A percentile compares a stretch with the other conserved stretches of the same genome.
Evolutionary conservation across 2,329 filamentous ascomycete species (phyloP).

Genomic region (Alternaria postmessia): DNA sequence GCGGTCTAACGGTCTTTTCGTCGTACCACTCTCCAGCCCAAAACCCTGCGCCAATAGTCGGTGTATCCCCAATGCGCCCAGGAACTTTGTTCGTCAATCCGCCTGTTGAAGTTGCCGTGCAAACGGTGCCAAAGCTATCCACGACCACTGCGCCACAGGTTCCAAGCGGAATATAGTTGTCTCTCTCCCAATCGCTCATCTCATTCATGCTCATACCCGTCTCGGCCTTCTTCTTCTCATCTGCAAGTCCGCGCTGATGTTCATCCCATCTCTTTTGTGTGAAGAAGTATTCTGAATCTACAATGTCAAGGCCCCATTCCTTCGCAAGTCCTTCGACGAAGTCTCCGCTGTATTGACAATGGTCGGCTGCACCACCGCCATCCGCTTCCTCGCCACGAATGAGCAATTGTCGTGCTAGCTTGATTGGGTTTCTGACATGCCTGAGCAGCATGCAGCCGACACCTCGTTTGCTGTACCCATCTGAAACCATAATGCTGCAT

Average conservation of each 20-base stretch:
- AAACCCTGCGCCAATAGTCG: slow-evolving; percentile 82
- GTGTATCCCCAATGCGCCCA: slow-evolving; percentile 86
- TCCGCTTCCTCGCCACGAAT: slow-evolving; percentile 70
- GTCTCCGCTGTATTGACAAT: slow-evolving; percentile 73
- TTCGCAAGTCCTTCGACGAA: slow-evolving; percentile 74
- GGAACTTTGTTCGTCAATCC: slow-evolving; percentile 90
- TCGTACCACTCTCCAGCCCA: slow-evolving; percentile 86
- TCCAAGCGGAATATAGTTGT: slow-evolving; percentile 79
- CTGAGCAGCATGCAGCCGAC: slow-evolving; percentile 78
- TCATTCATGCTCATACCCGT: slow-evolving; percentile 32
- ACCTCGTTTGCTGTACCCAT: slow-evolving; percentile 75
- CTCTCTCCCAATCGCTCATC: slow-evolving; percentile 62
- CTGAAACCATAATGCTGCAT: slow-evolving; percentile 84
- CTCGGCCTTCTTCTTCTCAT: slow-evolving; percentile 57
- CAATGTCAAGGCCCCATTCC: slow-evolving; percentile 74
- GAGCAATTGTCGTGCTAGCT: slow-evolving; percentile 75
- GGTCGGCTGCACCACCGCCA: slow-evolving; percentile 68
- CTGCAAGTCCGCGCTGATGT: slow-evolving; percentile 66
- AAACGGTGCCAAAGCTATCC: slow-evolving; percentile 77
- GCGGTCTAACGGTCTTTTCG: slow-evolving; percentile 49
- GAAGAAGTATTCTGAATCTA: slow-evolving; percentile 77
- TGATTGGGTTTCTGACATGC: slow-evolving; percentile 80
- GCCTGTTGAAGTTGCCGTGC: slow-evolving; percentile 71
- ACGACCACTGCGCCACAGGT: slow-evolving; percentile 85
- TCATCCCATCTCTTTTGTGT: slow-evolving; percentile 82